A percentile compares a stretch with the other conserved stretches of the same genome.
Evolutionary conservation across 345 rosid genomes (phyloP).

Genomic region (Sonneratia caseolaris): DNA sequence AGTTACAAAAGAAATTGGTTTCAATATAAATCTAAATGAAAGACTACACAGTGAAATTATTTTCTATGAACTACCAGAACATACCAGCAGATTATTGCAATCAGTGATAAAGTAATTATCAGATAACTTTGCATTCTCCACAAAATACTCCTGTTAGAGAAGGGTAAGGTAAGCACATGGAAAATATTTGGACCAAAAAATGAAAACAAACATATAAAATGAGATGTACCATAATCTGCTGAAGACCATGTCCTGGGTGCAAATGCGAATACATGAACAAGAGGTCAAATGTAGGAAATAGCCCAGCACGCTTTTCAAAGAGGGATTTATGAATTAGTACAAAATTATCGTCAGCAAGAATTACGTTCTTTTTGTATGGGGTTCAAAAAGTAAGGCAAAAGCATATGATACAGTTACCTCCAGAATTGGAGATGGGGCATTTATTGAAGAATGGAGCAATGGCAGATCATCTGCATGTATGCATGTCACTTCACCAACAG

Average conservation of each 20-base stretch:
- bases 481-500: conserved; percentile 92
- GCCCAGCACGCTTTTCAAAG: conserved; percentile 63
- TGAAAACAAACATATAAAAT: not conserved
- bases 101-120: conserved; percentile 70
- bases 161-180: conserved; percentile 7
- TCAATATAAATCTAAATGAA: not conserved
- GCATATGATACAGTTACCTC: conserved; percentile 36
- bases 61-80: not conserved
- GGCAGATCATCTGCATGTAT: conserved; percentile 50
- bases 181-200: not conserved
- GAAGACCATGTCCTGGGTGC: conserved; percentile 47
- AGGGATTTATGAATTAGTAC: conserved; percentile 8
- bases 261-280: conserved; percentile 60
- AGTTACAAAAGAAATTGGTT: not conserved
- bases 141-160: conserved; percentile 62
- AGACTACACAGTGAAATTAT: not conserved
- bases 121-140: conserved; percentile 75
- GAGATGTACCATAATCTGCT: conserved; percentile 51
- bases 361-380: not conserved
- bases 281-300: conserved; percentile 77
- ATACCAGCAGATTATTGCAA: conserved; percentile 71
- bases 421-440: conserved; percentile 55
- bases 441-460: conserved; percentile 63
- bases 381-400: conserved; percentile 1
- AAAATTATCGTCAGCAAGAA: not conserved